Conservation (phyloP, 148 eudicot genomes). For the Polygonum maritimum region DNA sequence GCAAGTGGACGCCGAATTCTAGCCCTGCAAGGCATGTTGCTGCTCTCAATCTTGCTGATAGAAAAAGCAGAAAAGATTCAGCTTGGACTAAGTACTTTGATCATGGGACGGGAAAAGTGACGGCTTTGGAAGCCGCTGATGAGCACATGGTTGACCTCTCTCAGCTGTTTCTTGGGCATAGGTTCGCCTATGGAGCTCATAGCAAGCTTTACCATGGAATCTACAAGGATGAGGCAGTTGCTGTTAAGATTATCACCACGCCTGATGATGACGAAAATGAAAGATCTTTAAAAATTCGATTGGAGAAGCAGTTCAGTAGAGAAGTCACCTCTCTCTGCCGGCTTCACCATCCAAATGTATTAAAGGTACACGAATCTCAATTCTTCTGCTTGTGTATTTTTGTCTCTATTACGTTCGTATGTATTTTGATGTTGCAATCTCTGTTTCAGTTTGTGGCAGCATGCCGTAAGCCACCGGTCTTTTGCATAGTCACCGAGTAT, state of each 20-base stretch:
- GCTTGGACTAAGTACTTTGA: slow-evolving; percentile 55
- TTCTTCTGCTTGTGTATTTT: background rate
- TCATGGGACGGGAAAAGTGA: slow-evolving; percentile 37
- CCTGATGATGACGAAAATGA: slow-evolving; percentile 58
- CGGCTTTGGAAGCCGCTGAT: slow-evolving; percentile 35
- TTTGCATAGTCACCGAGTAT: slow-evolving; percentile 66
- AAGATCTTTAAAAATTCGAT: slow-evolving; percentile 30
- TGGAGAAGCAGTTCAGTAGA: slow-evolving; percentile 68
- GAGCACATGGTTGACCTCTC: slow-evolving; percentile 51
- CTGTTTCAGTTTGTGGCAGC: slow-evolving; percentile 71
- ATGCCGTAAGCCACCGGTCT: slow-evolving; percentile 72
- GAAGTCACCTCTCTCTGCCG: slow-evolving; percentile 75
- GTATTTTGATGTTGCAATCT: background rate
- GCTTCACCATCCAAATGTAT: slow-evolving; percentile 71
- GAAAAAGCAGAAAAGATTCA: slow-evolving; percentile 33
- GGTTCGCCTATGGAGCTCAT: slow-evolving; percentile 64
- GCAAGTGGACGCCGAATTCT: slow-evolving; percentile 21
- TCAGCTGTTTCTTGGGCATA: slow-evolving; percentile 44
- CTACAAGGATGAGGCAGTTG: slow-evolving; percentile 56
- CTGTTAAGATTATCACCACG: slow-evolving; percentile 51
- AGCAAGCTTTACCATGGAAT: slow-evolving; percentile 63
- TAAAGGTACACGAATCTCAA: slow-evolving; percentile 45
- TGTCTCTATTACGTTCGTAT: background rate
- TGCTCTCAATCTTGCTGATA: slow-evolving; percentile 36
- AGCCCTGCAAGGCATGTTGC: slow-evolving; percentile 49